phyloP scores from a whole-genome alignment of 257 asterid genomes.

The Solanum pinnatisectum region DNA sequence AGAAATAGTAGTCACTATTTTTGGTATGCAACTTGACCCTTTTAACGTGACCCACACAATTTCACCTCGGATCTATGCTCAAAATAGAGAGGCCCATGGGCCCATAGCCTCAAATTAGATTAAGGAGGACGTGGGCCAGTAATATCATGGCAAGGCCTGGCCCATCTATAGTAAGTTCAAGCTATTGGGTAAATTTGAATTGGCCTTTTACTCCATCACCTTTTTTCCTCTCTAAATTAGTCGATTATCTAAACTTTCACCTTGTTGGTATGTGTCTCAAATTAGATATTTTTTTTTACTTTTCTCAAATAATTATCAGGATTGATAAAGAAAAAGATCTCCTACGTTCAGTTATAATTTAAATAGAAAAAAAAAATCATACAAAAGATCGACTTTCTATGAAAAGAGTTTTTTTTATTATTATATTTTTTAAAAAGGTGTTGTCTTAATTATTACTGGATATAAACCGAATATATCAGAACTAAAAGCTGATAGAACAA shows the following conservation, averaged over 20 bases:
- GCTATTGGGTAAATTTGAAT: not conserved
- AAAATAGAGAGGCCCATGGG: not conserved
- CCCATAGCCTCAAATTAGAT: not conserved
- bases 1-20: not conserved
- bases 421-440: too few relatives aligned
- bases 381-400: not conserved
- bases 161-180: not conserved
- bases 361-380: too few relatives aligned
- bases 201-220: not conserved
- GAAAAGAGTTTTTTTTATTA: too few relatives aligned
- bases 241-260: too few relatives aligned
- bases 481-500: too few relatives aligned
- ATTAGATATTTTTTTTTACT: too few relatives aligned
- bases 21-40: not conserved
- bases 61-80: not conserved
- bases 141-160: not conserved
- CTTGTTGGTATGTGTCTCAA: too few relatives aligned
- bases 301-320: not conserved
- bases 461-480: too few relatives aligned
- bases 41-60: not conserved
- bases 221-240: not conserved
- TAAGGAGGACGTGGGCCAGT: not conserved
- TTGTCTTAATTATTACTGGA: too few relatives aligned
- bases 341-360: too few relatives aligned
- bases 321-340: not conserved